These are phyloP conservation scores for Epichloe uncinata DNA, from an alignment of 2,329 filamentous ascomycete species.

Conservation along the genomic window DNA sequence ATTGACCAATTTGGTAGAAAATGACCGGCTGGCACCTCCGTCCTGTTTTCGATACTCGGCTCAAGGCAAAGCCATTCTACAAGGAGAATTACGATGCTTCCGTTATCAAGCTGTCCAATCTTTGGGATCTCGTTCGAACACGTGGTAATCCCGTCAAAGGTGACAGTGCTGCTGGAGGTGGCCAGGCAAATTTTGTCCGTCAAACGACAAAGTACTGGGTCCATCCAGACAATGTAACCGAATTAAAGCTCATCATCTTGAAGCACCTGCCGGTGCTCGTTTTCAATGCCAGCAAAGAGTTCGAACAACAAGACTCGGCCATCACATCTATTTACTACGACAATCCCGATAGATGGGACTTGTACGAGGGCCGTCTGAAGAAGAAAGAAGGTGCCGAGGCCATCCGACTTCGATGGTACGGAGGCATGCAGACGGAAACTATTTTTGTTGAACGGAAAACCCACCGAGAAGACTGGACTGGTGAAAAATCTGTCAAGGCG, in stretches of 20 bases:
- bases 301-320: conserved; percentile 76
- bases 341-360: conserved; percentile 83
- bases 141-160: conserved; percentile 86
- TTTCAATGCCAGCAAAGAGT: conserved; percentile 95
- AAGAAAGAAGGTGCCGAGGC: conserved; percentile 97
- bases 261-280: conserved; percentile 96
- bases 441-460: conserved; percentile 98
- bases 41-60: conserved; percentile 86
- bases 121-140: conserved; percentile 90
- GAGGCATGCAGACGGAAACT: conserved; percentile 86
- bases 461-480: conserved; percentile 97
- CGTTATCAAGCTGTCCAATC: conserved; percentile 83
- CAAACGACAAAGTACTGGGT: conserved; percentile 99
- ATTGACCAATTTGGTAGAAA: conserved; percentile 46
- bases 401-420: conserved; percentile 93
- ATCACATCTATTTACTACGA: conserved; percentile 99
- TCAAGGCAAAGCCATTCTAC: conserved; percentile 96
- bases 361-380: conserved; percentile 88
- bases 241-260: conserved; percentile 92
- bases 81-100: conserved; percentile 97
- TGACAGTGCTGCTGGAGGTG: conserved; percentile 80
- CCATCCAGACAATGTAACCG: conserved; percentile 94
- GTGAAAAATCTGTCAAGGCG: conserved; percentile 97
- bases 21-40: conserved; percentile 84
- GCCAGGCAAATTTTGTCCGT: conserved; percentile 88